Evolutionary conservation across 257 asterid species (phyloP).

Genomic region (Vinca minor): DNA sequence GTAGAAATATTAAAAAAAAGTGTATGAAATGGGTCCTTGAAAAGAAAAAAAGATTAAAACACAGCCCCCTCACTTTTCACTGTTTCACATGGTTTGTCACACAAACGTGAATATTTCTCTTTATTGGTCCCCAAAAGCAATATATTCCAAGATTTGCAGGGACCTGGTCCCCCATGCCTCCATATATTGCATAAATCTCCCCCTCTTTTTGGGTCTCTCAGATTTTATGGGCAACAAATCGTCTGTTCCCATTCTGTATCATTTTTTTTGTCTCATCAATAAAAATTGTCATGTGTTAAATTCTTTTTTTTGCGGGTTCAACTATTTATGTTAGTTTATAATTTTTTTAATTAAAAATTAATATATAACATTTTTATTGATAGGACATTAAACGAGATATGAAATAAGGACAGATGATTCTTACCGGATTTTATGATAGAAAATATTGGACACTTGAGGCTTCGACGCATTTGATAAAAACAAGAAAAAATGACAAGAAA

Average conservation of each 20-base stretch:
- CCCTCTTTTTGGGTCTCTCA: neutral
- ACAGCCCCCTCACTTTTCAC: constrained; percentile 11
- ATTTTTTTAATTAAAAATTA: no score
- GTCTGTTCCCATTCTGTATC: no score
- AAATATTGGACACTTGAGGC: neutral
- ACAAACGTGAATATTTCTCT: constrained; percentile 10
- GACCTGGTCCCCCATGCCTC: constrained; percentile 9
- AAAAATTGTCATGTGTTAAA: no score
- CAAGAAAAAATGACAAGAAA: neutral
- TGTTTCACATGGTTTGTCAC: constrained; percentile 22
- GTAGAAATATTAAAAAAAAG: neutral
- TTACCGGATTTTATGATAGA: no score
- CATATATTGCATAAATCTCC: neutral
- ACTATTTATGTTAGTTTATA: no score
- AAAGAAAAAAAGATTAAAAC: neutral
- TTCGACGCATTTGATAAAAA: neutral
- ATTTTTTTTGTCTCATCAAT: no score
- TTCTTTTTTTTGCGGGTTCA: no score
- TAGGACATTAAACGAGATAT: no score
- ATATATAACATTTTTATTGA: no score
- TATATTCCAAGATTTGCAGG: constrained; percentile 12
- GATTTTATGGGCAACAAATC: no score
- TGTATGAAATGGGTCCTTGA: neutral
- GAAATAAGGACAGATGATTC: no score
- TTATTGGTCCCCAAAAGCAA: constrained; percentile 14